phyloP scores from a whole-genome alignment of 805 yeast species.

The Lipomyces mesembrius region DNA sequence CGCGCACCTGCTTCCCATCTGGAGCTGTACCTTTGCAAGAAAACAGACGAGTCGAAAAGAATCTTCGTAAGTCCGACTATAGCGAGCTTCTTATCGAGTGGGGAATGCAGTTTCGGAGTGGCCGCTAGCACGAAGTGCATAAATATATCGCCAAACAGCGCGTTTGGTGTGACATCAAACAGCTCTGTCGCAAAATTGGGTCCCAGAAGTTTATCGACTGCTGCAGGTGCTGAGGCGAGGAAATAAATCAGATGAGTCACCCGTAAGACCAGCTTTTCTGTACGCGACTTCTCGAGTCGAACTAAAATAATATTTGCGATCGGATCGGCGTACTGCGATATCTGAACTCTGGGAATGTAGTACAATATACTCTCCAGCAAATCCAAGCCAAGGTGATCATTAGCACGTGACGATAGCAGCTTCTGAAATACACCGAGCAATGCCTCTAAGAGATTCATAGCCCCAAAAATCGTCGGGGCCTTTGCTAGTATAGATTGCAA shows the following conservation, averaged over 20 bases:
- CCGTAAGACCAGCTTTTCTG: constrained; percentile 78
- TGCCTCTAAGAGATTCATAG: constrained; percentile 61
- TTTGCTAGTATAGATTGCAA: constrained; percentile 66
- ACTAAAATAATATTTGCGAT: constrained; percentile 77
- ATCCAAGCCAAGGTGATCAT: constrained; percentile 85
- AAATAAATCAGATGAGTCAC: constrained; percentile 67
- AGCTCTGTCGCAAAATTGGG: constrained; percentile 63
- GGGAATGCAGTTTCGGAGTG: constrained; percentile 48
- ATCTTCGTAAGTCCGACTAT: constrained; percentile 56
- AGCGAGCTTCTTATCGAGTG: constrained; percentile 53
- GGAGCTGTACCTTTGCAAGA: constrained; percentile 52
- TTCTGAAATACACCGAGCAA: constrained; percentile 96
- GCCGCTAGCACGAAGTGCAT: constrained; percentile 47
- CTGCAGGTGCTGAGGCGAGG: constrained; percentile 50
- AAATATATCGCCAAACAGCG: constrained; percentile 44
- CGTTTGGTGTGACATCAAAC: constrained; percentile 74
- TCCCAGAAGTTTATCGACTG: constrained; percentile 46
- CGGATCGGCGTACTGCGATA: constrained; percentile 65
- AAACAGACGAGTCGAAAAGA: constrained; percentile 47
- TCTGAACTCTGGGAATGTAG: constrained; percentile 55
- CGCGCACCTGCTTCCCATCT: constrained; percentile 44
- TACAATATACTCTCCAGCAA: constrained; percentile 70
- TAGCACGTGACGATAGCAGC: constrained; percentile 78
- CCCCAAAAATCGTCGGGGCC: constrained; percentile 49
- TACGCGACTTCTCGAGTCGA: constrained; percentile 76